Evolutionary conservation across 2,329 filamentous ascomycete species (phyloP), one percentile per base, ranked within the genome.

Genomic region (Verticillium zaregamsianum): DNA sequence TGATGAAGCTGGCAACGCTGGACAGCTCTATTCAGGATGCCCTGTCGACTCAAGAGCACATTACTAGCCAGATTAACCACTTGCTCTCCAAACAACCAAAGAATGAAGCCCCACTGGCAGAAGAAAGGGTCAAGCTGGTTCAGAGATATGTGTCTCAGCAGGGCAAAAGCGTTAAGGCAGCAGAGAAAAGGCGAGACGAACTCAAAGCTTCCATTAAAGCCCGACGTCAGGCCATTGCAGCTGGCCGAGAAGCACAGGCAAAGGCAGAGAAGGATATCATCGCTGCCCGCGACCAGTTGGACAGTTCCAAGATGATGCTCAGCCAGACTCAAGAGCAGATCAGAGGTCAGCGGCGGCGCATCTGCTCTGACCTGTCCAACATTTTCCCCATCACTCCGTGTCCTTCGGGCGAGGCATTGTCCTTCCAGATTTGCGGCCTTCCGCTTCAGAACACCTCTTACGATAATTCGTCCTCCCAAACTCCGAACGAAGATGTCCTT

Each of bases 11-110:
- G 12, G 89, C 91, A 6, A 97, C 93, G 62, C 82, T 98, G 17
- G 92, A 97, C 65, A 91, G 90, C 71, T 96, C 93, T 60, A 91
- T 97, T 28, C 92, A 96, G 71, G 94, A 98, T 74, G 93, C 93
- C 1, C 78, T 97, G 11, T 85, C 88, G 1, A 96, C 92, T 0
- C 87, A 90, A 15, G 86, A 90, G 63, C 82, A 83, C 59, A 81
- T 98, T 9, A 87, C 91, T 57, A 77, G 82, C n/a, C 91, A 97
- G 66, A 96, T 97, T 66, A 91, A 91, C 66, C 72, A 79, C 0
- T 75, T 87, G 0, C 72, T 88, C 5, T 72, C 77, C 0, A 67
- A 73, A 0, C 74, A 74, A 3, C 77, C 80, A 0, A 67, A 73
- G 1, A 75, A 83, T 56, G 72, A 75, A 25, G 74, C 82, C 0